Percentiles rank a stretch among this genome's conserved stretches.
Evolutionary conservation across 805 yeast genomes (phyloP).

Genomic region (Candida wancherniae): DNA sequence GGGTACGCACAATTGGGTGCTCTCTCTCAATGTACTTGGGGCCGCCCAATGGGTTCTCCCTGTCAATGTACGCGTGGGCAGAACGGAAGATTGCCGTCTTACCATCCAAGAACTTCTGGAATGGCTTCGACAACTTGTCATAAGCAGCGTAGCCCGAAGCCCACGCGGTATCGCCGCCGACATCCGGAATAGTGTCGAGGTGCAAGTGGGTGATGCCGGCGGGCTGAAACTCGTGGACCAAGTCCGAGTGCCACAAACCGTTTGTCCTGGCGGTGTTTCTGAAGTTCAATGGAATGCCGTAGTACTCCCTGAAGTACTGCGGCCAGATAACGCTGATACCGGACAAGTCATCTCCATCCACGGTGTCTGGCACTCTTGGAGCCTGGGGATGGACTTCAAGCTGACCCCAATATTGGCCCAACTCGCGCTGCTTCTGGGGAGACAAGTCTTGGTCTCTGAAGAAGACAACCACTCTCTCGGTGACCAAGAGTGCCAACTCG

Average conservation of each 20-base stretch:
- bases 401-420: slow-evolving; percentile 29
- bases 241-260: slow-evolving; percentile 42
- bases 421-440: slow-evolving; percentile 27
- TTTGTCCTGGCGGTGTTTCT: slow-evolving; percentile 22
- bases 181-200: slow-evolving; percentile 44
- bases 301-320: slow-evolving; percentile 21
- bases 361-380: slow-evolving; percentile 15
- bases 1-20: slow-evolving; percentile 29
- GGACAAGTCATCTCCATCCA: slow-evolving; percentile 10
- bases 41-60: slow-evolving; percentile 31
- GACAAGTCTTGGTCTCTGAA: slow-evolving; percentile 29
- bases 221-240: slow-evolving; percentile 53
- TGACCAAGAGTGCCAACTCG: slow-evolving; percentile 28
- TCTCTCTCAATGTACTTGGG: slow-evolving; percentile 25
- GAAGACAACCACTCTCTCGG: slow-evolving; percentile 28
- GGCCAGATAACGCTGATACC: slow-evolving; percentile 32
- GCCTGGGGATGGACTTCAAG: slow-evolving; percentile 22
- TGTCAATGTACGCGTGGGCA: slow-evolving; percentile 35
- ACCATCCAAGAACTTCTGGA: slow-evolving; percentile 49
- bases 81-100: slow-evolving; percentile 43
- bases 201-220: slow-evolving; percentile 54
- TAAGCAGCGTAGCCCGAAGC: slow-evolving; percentile 55
- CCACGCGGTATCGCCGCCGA: slow-evolving; percentile 58
- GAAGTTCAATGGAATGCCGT: slow-evolving; percentile 23
- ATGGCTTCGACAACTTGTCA: slow-evolving; percentile 49